Conservation (phyloP, 495 filamentous ascomycete species). For the Aspergillus affinis region DNA sequence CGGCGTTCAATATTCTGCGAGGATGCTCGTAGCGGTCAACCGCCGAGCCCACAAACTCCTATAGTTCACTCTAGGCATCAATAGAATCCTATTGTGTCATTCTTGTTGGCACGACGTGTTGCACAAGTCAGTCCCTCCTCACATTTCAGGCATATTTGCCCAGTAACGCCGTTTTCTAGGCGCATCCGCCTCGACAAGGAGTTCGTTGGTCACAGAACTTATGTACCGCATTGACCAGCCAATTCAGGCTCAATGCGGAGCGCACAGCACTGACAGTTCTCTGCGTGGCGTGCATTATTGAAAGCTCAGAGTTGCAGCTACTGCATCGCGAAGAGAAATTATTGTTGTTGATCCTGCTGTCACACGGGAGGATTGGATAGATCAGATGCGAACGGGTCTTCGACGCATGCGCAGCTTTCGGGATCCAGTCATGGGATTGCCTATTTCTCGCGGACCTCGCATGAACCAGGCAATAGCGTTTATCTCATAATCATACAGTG, state of each 20-base stretch:
- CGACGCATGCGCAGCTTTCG: background rate
- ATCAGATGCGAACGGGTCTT: conserved; percentile 3
- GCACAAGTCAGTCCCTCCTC: too few relatives aligned
- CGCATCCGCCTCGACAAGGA: background rate
- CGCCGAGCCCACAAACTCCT: background rate
- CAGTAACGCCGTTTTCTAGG: background rate
- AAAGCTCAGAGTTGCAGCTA: background rate
- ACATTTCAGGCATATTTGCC: too few relatives aligned
- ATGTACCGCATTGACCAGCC: background rate
- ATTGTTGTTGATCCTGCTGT: conserved; percentile 6
- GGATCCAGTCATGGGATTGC: background rate
- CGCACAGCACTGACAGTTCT: background rate
- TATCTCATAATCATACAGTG: background rate
- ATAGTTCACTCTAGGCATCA: background rate
- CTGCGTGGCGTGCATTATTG: conserved; percentile 4
- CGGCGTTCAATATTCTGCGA: background rate
- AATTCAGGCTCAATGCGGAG: background rate
- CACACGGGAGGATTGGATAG: background rate
- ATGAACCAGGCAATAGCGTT: background rate
- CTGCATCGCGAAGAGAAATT: background rate
- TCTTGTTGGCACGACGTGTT: background rate
- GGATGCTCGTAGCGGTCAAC: background rate
- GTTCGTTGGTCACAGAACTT: background rate
- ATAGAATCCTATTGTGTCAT: background rate
- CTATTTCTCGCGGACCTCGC: background rate